A percentile compares a stretch with the other conserved stretches of the same genome.
These are phyloP conservation scores for Dactylellina haptotyla DNA, from an alignment of 2,329 filamentous ascomycete species.

Conservation along the genomic window DNA sequence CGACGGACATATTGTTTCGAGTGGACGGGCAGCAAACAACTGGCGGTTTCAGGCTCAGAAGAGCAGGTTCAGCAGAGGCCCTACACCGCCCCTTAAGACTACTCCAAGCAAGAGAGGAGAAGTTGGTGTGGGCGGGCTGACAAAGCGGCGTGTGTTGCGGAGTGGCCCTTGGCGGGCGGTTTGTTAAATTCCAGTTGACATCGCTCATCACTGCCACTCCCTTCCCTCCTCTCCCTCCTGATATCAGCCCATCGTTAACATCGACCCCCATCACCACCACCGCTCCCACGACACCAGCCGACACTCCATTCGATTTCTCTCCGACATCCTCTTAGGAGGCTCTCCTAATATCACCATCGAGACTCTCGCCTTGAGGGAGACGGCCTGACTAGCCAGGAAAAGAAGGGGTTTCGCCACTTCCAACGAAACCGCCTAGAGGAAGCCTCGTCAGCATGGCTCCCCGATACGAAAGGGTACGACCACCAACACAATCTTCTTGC, in stretches of 20 bases:
- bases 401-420: slow-evolving; percentile 19
- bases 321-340: background rate
- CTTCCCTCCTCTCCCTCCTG: background rate
- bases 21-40: background rate
- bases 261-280: background rate
- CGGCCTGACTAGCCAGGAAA: background rate
- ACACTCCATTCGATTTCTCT: background rate
- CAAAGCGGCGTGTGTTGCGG: slow-evolving; percentile 1
- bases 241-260: background rate
- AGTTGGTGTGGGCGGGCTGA: too few relatives aligned
- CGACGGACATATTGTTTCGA: slow-evolving; percentile 3
- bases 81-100: too few relatives aligned
- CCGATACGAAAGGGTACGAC: slow-evolving; percentile 57
- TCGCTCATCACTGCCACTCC: background rate
- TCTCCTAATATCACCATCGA: background rate
- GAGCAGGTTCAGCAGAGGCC: too few relatives aligned
- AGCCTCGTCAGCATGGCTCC: slow-evolving; percentile 55
- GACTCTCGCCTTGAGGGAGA: background rate
- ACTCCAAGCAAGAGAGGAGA: too few relatives aligned
- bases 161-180: slow-evolving; percentile 17
- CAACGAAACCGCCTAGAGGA: background rate
- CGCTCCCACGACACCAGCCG: background rate
- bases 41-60: background rate
- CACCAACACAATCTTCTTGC: background rate
- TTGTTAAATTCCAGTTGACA: slow-evolving; percentile 16